A percentile compares a stretch with the other conserved stretches of the same genome.
phyloP scores from a whole-genome alignment of 306 rosid species.

The Alnus glutinosa region DNA sequence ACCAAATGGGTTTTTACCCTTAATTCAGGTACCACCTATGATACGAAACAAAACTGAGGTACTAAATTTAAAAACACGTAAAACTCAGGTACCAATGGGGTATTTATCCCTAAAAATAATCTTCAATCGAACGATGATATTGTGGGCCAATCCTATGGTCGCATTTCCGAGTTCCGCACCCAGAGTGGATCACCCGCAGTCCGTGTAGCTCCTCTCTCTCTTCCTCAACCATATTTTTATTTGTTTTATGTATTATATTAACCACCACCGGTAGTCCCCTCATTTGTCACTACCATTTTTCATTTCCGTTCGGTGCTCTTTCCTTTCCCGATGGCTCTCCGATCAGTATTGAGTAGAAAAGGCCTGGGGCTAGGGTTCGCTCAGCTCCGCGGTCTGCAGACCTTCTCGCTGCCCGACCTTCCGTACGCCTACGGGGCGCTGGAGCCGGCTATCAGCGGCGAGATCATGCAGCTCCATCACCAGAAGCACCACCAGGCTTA shows the following conservation, averaged over 20 bases:
- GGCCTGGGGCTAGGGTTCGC: slow-evolving; percentile 33
- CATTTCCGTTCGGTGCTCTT: background rate
- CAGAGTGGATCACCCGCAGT: background rate
- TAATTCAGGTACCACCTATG: too few species aligned
- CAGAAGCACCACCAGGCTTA: slow-evolving; percentile 94
- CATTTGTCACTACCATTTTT: background rate
- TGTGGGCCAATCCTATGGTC: background rate
- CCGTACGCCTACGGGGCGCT: slow-evolving; percentile 82
- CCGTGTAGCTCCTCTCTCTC: background rate
- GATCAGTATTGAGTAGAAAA: slow-evolving; percentile 39
- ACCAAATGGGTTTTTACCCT: too few species aligned
- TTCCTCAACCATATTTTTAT: background rate
- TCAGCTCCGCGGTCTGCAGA: slow-evolving; percentile 56
- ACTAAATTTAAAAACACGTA: too few species aligned
- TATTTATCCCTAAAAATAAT: too few species aligned
- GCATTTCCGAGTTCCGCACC: background rate
- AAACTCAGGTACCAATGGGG: too few species aligned
- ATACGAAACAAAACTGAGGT: too few species aligned
- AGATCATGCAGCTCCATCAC: slow-evolving; percentile 90
- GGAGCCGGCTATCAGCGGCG: slow-evolving; percentile 84
- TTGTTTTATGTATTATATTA: too few species aligned
- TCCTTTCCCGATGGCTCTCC: slow-evolving; percentile 40
- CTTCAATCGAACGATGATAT: too few species aligned
- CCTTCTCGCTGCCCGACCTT: slow-evolving; percentile 81
- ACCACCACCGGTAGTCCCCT: background rate